Evolutionary conservation across 495 filamentous ascomycete species (phyloP), one percentile per base, ranked within the genome.

Genomic region (Penicillium taxi): DNA sequence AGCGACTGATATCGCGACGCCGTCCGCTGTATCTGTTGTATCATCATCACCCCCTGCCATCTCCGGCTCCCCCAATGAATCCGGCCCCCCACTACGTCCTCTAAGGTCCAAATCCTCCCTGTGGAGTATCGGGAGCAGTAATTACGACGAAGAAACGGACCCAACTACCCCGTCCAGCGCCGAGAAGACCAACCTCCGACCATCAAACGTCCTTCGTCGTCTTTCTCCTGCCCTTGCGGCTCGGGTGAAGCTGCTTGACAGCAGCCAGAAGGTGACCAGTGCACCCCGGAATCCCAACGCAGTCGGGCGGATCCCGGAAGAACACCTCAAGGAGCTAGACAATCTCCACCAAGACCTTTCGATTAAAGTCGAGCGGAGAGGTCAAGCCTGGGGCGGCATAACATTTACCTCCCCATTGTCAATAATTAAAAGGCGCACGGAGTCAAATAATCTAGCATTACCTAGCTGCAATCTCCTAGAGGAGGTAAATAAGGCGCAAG

Each of bases 141-240:
- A 55, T 11, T 49, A 56, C 48, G 61, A 65, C 30, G 59, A 65
- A 46, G 54, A 59, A 19, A n/a, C n/a, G n/a, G n/a, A n/a, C n/a
- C 4, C 22, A 30, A 38, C 50, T 1, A 29, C 31, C 24, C 44
- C 45, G 1, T 23, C 36, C 17, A 47, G 39, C 13, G 44, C 50
- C 17, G 56, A 63, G 21, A 63, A 59, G 29, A 51, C 45, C 14
- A 42, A 53, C 16, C 49, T 52, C 13, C 56, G 50, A 11, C 48
- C 59, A 19, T 61, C 56, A 19, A n/a, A n/a, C n/a, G 59, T 70
- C 41, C 57, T 68, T 33, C 64, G 64, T 35, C 61, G 64, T 7
- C 42, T 70, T 22, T 85, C 82, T 18, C 82, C 84, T 26, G 82
- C 81, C 15, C 69, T 89, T 14, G 81, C 83, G 43, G 84, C 82